phyloP scores from a whole-genome alignment of 208 protist species.

The Lotmaria passim region DNA sequence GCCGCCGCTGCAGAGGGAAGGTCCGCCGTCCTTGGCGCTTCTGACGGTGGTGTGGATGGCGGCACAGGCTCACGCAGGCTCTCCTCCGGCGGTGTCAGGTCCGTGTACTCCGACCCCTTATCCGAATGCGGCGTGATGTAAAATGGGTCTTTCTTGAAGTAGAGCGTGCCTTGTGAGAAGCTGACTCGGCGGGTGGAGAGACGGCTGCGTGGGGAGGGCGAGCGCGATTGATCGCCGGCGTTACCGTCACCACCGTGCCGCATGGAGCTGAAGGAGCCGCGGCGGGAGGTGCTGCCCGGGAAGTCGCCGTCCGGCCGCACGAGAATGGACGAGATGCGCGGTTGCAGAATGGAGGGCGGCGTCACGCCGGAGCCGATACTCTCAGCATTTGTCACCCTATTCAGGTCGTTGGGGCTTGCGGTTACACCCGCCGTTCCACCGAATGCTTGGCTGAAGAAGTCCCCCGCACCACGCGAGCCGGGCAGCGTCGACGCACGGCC shows the following conservation, averaged over 20 bases:
- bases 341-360: background rate
- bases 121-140: conserved; percentile 6
- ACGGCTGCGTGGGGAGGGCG: background rate
- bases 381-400: background rate
- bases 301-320: background rate
- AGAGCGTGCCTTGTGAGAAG: conserved; percentile 16
- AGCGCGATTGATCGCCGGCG: background rate
- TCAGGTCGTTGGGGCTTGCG: background rate
- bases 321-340: conserved; percentile 7
- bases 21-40: background rate
- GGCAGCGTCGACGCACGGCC: conserved; percentile 2
- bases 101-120: background rate
- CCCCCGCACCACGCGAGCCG: background rate
- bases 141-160: conserved; percentile 20
- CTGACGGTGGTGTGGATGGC: background rate
- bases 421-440: background rate
- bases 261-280: conserved; percentile 2
- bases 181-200: conserved; percentile 8
- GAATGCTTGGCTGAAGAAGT: conserved; percentile 14
- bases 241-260: background rate
- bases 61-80: background rate
- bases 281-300: background rate
- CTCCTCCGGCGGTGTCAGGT: conserved; percentile 11
- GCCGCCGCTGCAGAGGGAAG: background rate
- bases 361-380: background rate